These are phyloP conservation scores for Oryza nivara DNA, from an alignment of 176 grass and related monocot genomes.

Conservation along the genomic window DNA sequence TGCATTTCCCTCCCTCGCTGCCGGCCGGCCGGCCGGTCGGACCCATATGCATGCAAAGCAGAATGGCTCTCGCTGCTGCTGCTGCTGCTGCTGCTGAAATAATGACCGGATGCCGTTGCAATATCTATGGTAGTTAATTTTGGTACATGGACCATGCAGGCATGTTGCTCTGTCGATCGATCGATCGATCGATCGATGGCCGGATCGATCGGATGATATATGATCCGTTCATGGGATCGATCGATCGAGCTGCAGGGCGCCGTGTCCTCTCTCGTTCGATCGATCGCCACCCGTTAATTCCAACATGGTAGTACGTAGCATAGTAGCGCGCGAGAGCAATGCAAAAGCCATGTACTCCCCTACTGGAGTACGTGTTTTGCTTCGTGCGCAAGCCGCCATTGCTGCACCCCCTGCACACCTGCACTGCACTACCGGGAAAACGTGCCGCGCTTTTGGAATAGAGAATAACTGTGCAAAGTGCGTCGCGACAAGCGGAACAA, in stretches of 20 bases:
- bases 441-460: neutral
- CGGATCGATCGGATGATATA: too few species aligned
- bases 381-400: neutral
- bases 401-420: neutral
- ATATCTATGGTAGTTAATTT: too few species aligned
- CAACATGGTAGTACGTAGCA: too few species aligned
- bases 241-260: neutral
- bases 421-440: neutral
- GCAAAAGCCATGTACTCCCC: neutral
- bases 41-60: neutral
- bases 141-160: neutral
- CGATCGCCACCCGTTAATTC: too few species aligned
- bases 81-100: neutral
- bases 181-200: neutral
- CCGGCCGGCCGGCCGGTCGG: neutral
- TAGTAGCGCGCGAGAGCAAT: too few species aligned
- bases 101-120: neutral
- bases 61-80: neutral
- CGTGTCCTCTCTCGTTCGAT: too few species aligned
- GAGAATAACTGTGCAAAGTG: constrained; percentile 34
- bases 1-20: neutral
- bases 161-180: neutral
- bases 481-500: constrained; percentile 47
- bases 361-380: neutral
- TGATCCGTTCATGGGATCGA: too few species aligned